Conservation (phyloP, 139 green algal genomes). For the Auxenochlorella pyrenoidosa region DNA sequence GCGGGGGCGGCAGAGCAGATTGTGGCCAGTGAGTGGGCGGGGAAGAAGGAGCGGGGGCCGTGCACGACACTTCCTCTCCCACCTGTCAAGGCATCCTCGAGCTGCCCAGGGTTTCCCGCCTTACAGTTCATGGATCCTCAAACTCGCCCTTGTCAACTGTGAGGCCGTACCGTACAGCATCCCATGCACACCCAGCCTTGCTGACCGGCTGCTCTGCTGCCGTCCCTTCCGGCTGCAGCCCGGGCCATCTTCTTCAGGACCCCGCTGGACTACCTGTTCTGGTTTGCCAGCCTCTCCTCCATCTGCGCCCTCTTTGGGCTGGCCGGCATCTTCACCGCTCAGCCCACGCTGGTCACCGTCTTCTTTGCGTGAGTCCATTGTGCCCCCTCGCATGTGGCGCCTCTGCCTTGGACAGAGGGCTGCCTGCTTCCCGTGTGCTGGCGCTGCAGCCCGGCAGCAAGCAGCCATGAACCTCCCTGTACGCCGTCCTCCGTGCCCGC, state of each 20-base stretch:
- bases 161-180: too few relatives aligned
- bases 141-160: too few relatives aligned
- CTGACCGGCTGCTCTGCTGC: too few relatives aligned
- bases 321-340: constrained; percentile 73
- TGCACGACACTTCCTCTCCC: too few relatives aligned
- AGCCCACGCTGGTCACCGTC: constrained; percentile 58
- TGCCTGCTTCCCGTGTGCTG: too few relatives aligned
- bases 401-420: too few relatives aligned
- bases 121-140: too few relatives aligned
- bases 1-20: background rate
- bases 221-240: background rate
- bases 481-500: background rate
- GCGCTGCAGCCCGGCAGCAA: too few relatives aligned
- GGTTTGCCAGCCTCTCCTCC: constrained; percentile 58
- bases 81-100: too few relatives aligned
- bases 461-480: background rate
- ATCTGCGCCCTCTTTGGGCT: constrained; percentile 77
- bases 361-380: constrained; percentile 66
- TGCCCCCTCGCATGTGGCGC: too few relatives aligned
- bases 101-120: too few relatives aligned
- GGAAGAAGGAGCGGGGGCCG: too few relatives aligned
- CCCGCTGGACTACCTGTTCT: constrained; percentile 64
- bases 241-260: constrained; percentile 30
- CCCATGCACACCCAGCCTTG: background rate
- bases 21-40: background rate